A percentile compares a stretch with the other conserved stretches of the same genome.
Evolutionary conservation across 2,329 filamentous ascomycete species (phyloP).

Genomic region (Fusarium sp.): DNA sequence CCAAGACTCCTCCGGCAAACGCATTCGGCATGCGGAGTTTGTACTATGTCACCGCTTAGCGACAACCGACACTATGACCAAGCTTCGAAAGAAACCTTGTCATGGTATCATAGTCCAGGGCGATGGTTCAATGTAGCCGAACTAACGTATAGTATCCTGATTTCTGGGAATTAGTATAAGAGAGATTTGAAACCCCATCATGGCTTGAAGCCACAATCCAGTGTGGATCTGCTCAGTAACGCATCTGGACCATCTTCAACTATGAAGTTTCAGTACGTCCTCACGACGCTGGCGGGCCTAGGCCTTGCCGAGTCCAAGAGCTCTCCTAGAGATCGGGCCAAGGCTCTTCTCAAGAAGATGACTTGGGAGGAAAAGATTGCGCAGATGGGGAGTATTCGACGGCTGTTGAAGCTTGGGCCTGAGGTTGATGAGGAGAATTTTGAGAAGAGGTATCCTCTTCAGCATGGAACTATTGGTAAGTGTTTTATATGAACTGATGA

Average conservation of each 20-base stretch:
- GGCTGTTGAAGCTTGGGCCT: constrained; percentile 19
- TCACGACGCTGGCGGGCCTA: constrained; percentile 16
- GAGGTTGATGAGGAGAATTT: constrained; percentile 29
- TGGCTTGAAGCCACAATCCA: background rate
- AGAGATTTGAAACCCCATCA: background rate
- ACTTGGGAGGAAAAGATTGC: constrained; percentile 36
- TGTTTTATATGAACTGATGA: background rate
- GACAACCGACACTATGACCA: constrained; percentile 22
- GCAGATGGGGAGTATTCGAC: constrained; percentile 34
- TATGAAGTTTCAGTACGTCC: constrained; percentile 23
- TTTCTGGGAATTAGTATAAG: constrained; percentile 5
- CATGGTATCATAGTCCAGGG: constrained; percentile 24
- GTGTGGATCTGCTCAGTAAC: background rate
- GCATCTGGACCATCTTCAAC: background rate
- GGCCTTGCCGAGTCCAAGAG: constrained; percentile 7
- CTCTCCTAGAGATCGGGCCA: constrained; percentile 23
- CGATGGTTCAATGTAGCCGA: constrained; percentile 19
- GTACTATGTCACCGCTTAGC: constrained; percentile 5
- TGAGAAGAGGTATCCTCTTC: constrained; percentile 23
- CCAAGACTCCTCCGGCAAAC: background rate
- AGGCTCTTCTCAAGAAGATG: constrained; percentile 30
- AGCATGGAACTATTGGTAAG: constrained; percentile 36
- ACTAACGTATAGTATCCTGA: background rate
- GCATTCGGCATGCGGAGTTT: background rate
- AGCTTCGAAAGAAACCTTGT: constrained; percentile 12